Conservation (phyloP, 106 monocot genomes). For the Acorus gramineus region DNA sequence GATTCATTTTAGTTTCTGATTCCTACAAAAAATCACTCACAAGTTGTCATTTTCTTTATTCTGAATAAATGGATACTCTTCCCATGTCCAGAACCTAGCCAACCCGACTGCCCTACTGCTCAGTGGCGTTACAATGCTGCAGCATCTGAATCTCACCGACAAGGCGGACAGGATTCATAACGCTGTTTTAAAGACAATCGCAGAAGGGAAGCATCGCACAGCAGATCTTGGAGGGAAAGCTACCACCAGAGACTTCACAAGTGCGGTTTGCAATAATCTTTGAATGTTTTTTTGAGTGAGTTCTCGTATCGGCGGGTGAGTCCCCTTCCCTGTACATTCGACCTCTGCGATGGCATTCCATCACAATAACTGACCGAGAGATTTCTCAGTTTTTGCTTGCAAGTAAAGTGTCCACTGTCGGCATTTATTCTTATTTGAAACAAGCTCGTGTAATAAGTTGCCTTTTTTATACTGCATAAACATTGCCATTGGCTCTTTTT, state of each 20-base stretch:
- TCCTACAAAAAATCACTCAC: no score
- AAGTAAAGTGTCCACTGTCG: no score
- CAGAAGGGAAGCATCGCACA: constrained; percentile 68
- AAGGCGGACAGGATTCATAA: constrained; percentile 69
- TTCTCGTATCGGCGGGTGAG: no score
- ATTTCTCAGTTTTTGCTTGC: no score
- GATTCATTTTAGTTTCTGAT: neutral
- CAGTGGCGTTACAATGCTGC: constrained; percentile 75
- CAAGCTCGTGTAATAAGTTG: no score
- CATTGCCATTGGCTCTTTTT: no score
- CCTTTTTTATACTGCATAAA: no score
- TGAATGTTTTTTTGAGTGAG: constrained; percentile 1
- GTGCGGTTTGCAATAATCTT: constrained; percentile 41
- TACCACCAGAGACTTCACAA: constrained; percentile 50
- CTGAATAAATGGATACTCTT: neutral
- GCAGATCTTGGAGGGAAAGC: constrained; percentile 64
- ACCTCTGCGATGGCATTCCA: no score
- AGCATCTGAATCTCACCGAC: constrained; percentile 57
- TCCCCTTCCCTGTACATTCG: no score
- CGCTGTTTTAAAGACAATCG: constrained; percentile 65
- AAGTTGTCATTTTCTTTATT: neutral
- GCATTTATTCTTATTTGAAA: no score
- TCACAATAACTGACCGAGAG: no score
- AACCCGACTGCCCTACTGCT: constrained; percentile 80
- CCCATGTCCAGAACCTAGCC: constrained; percentile 57